These are phyloP conservation scores for Eucalyptus curtisii DNA, from an alignment of 345 rosid genomes.

Conservation along the genomic window DNA sequence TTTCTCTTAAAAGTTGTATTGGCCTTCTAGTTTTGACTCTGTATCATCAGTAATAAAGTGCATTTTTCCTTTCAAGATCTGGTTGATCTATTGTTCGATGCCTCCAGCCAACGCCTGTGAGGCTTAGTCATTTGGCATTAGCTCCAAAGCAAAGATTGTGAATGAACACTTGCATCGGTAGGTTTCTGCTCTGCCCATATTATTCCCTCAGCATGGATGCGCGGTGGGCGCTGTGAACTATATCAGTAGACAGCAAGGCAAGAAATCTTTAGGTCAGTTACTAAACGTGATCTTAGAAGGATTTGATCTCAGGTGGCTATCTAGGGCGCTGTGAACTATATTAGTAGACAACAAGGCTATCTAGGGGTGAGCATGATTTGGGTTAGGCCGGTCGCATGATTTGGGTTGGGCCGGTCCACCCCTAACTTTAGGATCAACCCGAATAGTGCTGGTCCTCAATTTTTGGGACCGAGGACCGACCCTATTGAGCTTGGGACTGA, in stretches of 20 bases:
- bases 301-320: not conserved
- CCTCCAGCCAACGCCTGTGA: not conserved
- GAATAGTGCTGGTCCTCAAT: too few relatives aligned
- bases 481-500: too few relatives aligned
- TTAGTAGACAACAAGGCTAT: too few relatives aligned
- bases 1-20: not conserved
- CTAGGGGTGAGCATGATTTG: too few relatives aligned
- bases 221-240: not conserved
- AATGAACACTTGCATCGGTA: not conserved
- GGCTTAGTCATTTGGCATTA: not conserved
- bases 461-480: too few relatives aligned
- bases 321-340: too few relatives aligned
- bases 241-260: not conserved
- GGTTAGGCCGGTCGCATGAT: too few relatives aligned
- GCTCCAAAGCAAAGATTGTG: not conserved
- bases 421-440: too few relatives aligned
- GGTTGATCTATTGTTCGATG: not conserved
- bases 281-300: not conserved
- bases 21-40: not conserved
- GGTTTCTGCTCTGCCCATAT: not conserved
- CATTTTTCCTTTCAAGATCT: not conserved
- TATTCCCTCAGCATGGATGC: not conserved
- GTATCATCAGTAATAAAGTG: not conserved
- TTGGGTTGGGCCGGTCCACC: too few relatives aligned
- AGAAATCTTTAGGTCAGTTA: not conserved